Evolutionary conservation across 1,284 basidiomycete genomes (phyloP).

Genomic region (Pascua sp.): DNA sequence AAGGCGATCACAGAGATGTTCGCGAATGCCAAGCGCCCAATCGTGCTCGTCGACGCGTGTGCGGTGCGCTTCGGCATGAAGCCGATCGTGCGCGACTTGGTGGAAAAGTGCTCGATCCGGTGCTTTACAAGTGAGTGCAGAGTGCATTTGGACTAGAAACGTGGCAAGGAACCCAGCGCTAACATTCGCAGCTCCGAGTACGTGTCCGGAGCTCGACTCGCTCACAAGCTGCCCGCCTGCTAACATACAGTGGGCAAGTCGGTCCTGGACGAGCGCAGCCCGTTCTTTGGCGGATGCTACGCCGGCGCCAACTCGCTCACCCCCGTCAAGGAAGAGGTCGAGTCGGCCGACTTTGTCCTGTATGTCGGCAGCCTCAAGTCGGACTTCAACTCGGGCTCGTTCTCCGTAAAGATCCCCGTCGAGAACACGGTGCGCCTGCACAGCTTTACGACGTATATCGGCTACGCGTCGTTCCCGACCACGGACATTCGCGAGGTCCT

Average conservation of each 20-base stretch:
- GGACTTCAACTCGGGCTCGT: constrained; percentile 71
- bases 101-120: constrained; percentile 65
- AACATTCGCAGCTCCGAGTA: constrained; percentile 59
- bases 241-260: constrained; percentile 67
- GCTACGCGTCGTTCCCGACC: constrained; percentile 51
- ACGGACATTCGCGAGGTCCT: constrained; percentile 53
- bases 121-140: constrained; percentile 61
- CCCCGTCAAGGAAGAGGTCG: constrained; percentile 69
- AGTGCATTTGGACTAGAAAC: not conserved
- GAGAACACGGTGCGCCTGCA: constrained; percentile 69
- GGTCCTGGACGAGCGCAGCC: constrained; percentile 70
- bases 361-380: constrained; percentile 74
- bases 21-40: constrained; percentile 62
- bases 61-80: constrained; percentile 73
- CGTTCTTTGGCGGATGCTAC: constrained; percentile 86
- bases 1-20: constrained; percentile 67
- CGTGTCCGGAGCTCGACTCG: not conserved
- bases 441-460: constrained; percentile 68
- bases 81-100: constrained; percentile 65
- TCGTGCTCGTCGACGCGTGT: constrained; percentile 86
- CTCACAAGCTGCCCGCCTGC: constrained; percentile 3
- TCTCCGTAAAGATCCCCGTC: constrained; percentile 57
- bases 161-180: constrained; percentile 1
- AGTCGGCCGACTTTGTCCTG: constrained; percentile 76
- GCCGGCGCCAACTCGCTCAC: constrained; percentile 73